Evolutionary conservation across 1,284 basidiomycete genomes (phyloP).

Genomic region (Apiotrichum akiyoshidainum): DNA sequence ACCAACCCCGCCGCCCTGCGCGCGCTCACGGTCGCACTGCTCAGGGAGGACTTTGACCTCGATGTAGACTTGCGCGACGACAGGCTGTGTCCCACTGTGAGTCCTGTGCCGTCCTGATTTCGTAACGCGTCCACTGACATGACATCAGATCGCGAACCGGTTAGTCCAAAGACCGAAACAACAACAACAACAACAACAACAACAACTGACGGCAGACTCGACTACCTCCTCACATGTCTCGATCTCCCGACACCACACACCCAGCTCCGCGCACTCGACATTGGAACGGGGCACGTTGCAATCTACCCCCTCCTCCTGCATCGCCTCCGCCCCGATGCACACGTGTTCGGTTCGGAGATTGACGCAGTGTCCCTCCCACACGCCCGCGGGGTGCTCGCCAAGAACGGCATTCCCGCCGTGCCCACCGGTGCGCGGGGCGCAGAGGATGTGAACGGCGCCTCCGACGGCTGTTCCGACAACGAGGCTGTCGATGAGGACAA

Average conservation of each 20-base stretch:
- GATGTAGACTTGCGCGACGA: constrained; percentile 62
- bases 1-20: constrained; percentile 66
- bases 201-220: constrained; percentile 57
- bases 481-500: too few species aligned
- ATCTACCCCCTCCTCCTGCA: constrained; percentile 83
- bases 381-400: constrained; percentile 59
- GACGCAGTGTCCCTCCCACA: constrained; percentile 60
- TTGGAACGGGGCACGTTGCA: constrained; percentile 82
- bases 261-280: constrained; percentile 51
- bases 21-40: constrained; percentile 69
- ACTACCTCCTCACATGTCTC: constrained; percentile 72
- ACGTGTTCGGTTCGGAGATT: constrained; percentile 66
- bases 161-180: constrained; percentile 6
- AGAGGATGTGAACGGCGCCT: too few species aligned
- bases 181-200: too few species aligned
- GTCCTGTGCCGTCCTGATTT: constrained; percentile 23
- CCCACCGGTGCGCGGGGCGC: background rate
- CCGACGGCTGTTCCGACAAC: too few species aligned
- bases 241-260: constrained; percentile 47
- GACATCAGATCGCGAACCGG: constrained; percentile 44
- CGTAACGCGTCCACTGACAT: background rate
- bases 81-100: constrained; percentile 79
- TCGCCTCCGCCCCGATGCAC: constrained; percentile 58
- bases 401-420: constrained; percentile 55
- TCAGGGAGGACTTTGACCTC: constrained; percentile 70